Base-by-base conservation (phyloP, 257 asterid species). In the Asclepias syriaca region DNA sequence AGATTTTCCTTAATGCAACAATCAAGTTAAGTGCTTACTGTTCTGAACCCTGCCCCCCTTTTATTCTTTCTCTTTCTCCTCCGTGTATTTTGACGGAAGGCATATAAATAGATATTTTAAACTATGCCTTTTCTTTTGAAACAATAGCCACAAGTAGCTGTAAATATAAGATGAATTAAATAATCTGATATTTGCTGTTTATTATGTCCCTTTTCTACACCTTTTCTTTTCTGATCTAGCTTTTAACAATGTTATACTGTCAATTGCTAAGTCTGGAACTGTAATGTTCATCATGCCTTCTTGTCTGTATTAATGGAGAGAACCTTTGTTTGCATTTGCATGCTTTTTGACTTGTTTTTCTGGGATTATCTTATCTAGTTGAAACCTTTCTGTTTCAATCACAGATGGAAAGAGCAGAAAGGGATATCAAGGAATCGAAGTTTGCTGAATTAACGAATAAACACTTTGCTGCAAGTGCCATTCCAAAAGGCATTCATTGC, bases 391-490 rank as follows among this genome's bases (percentile, higher is more conserved):
- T 57, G 45, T 50, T 68, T 66, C 58, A n/a, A 54, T 72, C 71
- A 77, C 88, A 91, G 97, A 78, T 84, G 87, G 91, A 84, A 72
- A 82, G 79, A 77, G 84, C 75, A 74, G 98, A 93, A 82, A 87
- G 86, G 83, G 97, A 94, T 77, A 87, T 91, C 37, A 89, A 87
- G 86, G 89, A 84, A 70, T 83, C 96, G 43, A 89, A 86, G 85
- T 89, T 94, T 9, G 88, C 96, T 5, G 97, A 94, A 86, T 81
- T 94, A 68, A 88, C 84, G 83, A 91, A 91, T 77, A 91, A 85
- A 76, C 97, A 94, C 80, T 91, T 89, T 72, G 99, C 99, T 4
- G 99, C 99, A 80, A 89, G 95, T 87, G 84, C 97, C 53, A 86
- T 94, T 82, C 99, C 99, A 8, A 91, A 87, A 78, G 85, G 93